A percentile compares a stretch with the other conserved stretches of the same genome.
These are phyloP conservation scores for Solanum verrucosum DNA, from an alignment of 257 asterid species.

Conservation along the genomic window DNA sequence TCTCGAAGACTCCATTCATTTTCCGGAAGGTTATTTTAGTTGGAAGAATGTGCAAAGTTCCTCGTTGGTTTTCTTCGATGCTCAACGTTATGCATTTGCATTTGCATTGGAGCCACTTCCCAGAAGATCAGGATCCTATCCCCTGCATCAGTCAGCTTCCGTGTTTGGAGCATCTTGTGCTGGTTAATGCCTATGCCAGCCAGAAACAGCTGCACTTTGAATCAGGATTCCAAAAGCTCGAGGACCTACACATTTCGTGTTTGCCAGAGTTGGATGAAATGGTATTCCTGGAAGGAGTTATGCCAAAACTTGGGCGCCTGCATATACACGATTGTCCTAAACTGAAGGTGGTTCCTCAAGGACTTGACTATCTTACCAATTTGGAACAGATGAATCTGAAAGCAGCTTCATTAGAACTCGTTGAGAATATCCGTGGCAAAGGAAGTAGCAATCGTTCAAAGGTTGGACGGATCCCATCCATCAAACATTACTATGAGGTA, in stretches of 20 bases:
- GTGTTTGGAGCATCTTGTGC: neutral
- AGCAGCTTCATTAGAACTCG: slow-evolving; percentile 6
- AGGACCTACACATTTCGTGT: neutral
- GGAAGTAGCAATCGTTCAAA: neutral
- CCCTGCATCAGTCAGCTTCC: slow-evolving; percentile 9
- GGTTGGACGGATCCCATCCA: neutral
- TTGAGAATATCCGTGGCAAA: neutral
- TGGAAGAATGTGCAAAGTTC: slow-evolving; percentile 6
- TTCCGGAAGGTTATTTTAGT: slow-evolving; percentile 7
- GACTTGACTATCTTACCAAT: slow-evolving; percentile 6
- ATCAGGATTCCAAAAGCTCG: slow-evolving; percentile 12
- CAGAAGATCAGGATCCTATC: slow-evolving; percentile 5
- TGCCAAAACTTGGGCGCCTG: slow-evolving; percentile 9
- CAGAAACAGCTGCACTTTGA: neutral
- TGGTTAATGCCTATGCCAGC: slow-evolving; percentile 5
- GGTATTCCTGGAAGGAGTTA: neutral
- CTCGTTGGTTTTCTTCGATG: slow-evolving; percentile 12
- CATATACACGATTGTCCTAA: neutral
- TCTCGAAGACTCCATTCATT: neutral
- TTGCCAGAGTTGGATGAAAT: slow-evolving; percentile 3
- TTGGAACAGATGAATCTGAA: neutral
- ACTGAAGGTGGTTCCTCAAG: slow-evolving; percentile 14
- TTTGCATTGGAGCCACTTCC: slow-evolving; percentile 15
- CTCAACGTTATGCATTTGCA: slow-evolving; percentile 5
- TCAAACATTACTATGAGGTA: neutral